Percentiles rank a stretch among this genome's conserved stretches.
phyloP scores from a whole-genome alignment of 345 rosid species.

The Tarenaya hassleriana region DNA sequence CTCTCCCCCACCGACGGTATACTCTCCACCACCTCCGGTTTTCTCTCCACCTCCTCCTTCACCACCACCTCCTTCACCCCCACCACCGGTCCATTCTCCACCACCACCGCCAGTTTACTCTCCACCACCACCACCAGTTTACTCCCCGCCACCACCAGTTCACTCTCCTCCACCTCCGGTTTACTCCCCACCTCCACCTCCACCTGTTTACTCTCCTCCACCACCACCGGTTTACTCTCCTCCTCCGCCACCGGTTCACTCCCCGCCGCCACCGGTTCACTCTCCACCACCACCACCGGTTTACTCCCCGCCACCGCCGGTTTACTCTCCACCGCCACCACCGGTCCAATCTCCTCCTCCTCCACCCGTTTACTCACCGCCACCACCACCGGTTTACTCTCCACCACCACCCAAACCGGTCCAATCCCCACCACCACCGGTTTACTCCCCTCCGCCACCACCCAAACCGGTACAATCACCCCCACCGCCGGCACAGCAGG shows the following conservation, averaged over 20 bases:
- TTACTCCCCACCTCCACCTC: slow-evolving; percentile 23
- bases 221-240: slow-evolving; percentile 27
- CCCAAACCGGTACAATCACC: slow-evolving; percentile 21
- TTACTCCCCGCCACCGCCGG: slow-evolving; percentile 18
- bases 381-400: slow-evolving; percentile 15
- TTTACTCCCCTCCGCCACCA: slow-evolving; percentile 16
- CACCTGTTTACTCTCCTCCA: slow-evolving; percentile 24
- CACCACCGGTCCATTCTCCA: slow-evolving; percentile 16
- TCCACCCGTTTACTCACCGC: slow-evolving; percentile 17
- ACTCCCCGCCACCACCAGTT: slow-evolving; percentile 23
- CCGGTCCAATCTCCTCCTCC: slow-evolving; percentile 25
- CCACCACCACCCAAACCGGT: slow-evolving; percentile 23
- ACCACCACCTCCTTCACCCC: slow-evolving; percentile 18
- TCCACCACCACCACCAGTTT: slow-evolving; percentile 15
- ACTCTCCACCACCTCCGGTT: background rate
- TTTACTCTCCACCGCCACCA: slow-evolving; percentile 22
- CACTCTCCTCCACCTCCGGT: slow-evolving; percentile 24
- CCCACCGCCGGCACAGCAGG: slow-evolving; percentile 11
- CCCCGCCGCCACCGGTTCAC: slow-evolving; percentile 25
- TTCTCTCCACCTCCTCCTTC: slow-evolving; percentile 24
- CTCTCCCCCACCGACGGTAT: slow-evolving; percentile 1
- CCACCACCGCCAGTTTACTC: slow-evolving; percentile 23
- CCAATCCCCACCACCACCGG: slow-evolving; percentile 23
- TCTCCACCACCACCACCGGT: slow-evolving; percentile 20
- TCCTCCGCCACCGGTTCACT: slow-evolving; percentile 17